Evolutionary conservation across 495 filamentous ascomycete species (phyloP).

Genomic region (Penicillium verhagenii): DNA sequence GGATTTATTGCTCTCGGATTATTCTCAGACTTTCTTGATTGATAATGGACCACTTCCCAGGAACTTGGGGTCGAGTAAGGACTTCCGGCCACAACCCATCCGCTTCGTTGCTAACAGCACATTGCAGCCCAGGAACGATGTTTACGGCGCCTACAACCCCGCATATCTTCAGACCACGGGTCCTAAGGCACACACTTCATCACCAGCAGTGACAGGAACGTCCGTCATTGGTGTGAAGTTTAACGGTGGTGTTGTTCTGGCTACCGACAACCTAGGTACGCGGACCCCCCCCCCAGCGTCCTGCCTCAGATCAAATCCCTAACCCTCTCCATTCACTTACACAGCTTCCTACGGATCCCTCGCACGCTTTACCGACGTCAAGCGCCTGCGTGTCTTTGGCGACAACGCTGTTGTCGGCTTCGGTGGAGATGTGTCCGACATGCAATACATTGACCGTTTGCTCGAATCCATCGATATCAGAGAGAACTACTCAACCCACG

Average conservation of each 20-base stretch:
- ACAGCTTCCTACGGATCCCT: slow-evolving; percentile 96
- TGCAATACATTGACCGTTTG: slow-evolving; percentile 94
- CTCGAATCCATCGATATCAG: slow-evolving; percentile 80
- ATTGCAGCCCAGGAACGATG: slow-evolving; percentile 82
- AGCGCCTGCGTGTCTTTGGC: slow-evolving; percentile 79
- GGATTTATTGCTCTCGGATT: neutral
- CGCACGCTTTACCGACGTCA: slow-evolving; percentile 93
- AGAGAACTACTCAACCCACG: slow-evolving; percentile 73
- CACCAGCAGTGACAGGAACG: slow-evolving; percentile 90
- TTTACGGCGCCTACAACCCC: slow-evolving; percentile 88
- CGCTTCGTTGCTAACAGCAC: slow-evolving; percentile 29
- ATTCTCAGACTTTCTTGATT: neutral
- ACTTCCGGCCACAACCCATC: slow-evolving; percentile 21
- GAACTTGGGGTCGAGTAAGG: slow-evolving; percentile 94
- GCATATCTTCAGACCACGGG: slow-evolving; percentile 72
- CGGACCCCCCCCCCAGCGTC: neutral
- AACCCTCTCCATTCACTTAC: neutral
- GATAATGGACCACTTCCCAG: slow-evolving; percentile 90
- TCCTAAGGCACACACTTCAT: slow-evolving; percentile 83
- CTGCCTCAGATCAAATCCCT: neutral
- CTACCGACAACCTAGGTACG: slow-evolving; percentile 92
- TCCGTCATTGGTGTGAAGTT: slow-evolving; percentile 93
- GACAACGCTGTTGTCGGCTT: slow-evolving; percentile 74
- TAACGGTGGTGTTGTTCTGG: slow-evolving; percentile 93
- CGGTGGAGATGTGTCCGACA: slow-evolving; percentile 94